Conservation (phyloP, 2,329 filamentous ascomycete genomes). For the Madurella fahalii region DNA sequence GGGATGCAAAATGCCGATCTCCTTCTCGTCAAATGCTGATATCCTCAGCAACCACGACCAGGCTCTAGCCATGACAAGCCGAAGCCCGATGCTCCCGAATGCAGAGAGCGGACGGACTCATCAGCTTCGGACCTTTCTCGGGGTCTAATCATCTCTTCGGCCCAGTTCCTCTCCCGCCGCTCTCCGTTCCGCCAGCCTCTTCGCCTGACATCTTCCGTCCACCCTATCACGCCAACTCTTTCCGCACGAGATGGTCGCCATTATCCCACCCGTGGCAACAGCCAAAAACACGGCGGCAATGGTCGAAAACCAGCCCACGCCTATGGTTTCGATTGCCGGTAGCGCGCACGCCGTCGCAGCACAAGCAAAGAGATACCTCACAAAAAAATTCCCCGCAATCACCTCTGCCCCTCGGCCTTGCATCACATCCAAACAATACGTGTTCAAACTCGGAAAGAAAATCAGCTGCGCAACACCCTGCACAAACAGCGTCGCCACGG, state of each 20-base stretch:
- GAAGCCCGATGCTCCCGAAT: too few relatives aligned
- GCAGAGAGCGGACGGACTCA: background rate
- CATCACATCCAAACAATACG: constrained; percentile 80
- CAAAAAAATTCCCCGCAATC: constrained; percentile 74
- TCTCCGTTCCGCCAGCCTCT: constrained; percentile 21
- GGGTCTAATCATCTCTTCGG: background rate
- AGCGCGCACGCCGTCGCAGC: constrained; percentile 66
- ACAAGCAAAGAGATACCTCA: constrained; percentile 71
- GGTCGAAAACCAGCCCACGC: constrained; percentile 78
- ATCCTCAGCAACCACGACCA: too few relatives aligned
- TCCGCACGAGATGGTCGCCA: constrained; percentile 48
- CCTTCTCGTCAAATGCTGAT: too few relatives aligned
- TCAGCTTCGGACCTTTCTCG: background rate
- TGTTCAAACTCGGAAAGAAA: constrained; percentile 66
- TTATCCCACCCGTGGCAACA: constrained; percentile 40
- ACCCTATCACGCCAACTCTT: constrained; percentile 49
- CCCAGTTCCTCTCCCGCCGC: background rate
- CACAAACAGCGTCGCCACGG: constrained; percentile 63
- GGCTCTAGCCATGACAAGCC: too few relatives aligned
- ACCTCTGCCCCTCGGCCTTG: constrained; percentile 67
- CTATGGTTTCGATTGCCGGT: constrained; percentile 68
- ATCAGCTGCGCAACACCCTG: constrained; percentile 67
- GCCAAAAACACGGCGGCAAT: constrained; percentile 59
- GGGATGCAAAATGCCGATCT: too few relatives aligned
- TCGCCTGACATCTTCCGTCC: constrained; percentile 39